Evolutionary conservation across 2,329 filamentous ascomycete species (phyloP).

Genomic region (Fusarium dimerum): DNA sequence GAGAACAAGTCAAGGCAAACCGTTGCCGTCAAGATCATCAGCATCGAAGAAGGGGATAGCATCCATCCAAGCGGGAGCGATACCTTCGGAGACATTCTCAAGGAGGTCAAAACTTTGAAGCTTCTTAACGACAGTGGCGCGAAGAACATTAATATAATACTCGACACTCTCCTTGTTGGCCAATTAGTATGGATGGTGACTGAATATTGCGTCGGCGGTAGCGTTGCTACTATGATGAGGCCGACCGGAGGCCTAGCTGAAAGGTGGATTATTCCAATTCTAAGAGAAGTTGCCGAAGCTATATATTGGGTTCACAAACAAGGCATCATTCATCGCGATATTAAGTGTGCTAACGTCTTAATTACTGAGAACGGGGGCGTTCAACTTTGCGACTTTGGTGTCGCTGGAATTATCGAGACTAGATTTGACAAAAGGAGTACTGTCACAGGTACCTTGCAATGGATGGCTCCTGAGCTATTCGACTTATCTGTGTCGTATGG

Average conservation of each 20-base stretch:
- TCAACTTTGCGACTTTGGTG: constrained; percentile 83
- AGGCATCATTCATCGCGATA: constrained; percentile 70
- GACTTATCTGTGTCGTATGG: constrained; percentile 65
- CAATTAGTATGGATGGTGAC: constrained; percentile 86
- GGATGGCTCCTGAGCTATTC: constrained; percentile 83
- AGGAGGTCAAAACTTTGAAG: constrained; percentile 69
- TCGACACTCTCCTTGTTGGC: constrained; percentile 76
- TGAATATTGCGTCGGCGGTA: constrained; percentile 83
- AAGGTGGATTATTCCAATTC: constrained; percentile 68
- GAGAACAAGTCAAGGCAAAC: constrained; percentile 49
- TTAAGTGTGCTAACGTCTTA: constrained; percentile 78
- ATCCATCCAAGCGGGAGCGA: constrained; percentile 65
- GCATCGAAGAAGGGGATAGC: constrained; percentile 76
- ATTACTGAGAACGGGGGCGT: constrained; percentile 75
- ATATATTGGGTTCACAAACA: constrained; percentile 68
- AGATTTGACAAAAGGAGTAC: constrained; percentile 77
- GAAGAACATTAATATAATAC: constrained; percentile 78
- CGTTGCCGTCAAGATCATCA: constrained; percentile 80
- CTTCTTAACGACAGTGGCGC: constrained; percentile 73
- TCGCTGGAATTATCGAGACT: constrained; percentile 75
- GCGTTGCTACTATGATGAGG: constrained; percentile 72
- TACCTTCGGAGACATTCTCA: constrained; percentile 69
- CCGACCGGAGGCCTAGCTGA: constrained; percentile 68
- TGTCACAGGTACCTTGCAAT: constrained; percentile 80
- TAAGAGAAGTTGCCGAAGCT: constrained; percentile 66